Base-by-base conservation (phyloP, 371 early-diverging fungal species). In the Amoeboaphelidium protococcarum region DNA sequence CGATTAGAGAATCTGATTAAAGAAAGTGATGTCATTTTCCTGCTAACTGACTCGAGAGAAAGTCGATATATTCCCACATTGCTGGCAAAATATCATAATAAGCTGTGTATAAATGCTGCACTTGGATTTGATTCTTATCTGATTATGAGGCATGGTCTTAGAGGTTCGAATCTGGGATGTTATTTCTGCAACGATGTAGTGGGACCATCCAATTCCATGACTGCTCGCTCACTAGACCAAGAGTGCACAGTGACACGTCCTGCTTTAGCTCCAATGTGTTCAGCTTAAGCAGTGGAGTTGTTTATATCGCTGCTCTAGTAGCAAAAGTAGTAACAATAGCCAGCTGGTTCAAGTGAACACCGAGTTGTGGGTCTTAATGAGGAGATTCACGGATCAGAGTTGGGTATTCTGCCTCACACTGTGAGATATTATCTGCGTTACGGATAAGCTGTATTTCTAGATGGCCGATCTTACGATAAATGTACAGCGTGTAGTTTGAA, bases 161-260 rank as follows among this genome's bases (percentile, higher is more conserved):
- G 55, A 41, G 46, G 58, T 12, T 50, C 42, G n/a, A 44, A 55
- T 3, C 58, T 88, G 22, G 89, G 89, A 3, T 94, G 95, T 55
- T 94, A 94, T 59, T 94, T 80, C 55, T 94, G 95, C 63, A 84
- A 83, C 54, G 92, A 90, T 55, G 75, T 90, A 37, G 88, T 89
- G 1, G 90, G 87, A 10, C 94, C 91, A 1, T 66, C 76, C 0
- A 89, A 89, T 58, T 89, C 91, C n/a, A 64, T 90, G 4, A 72
- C 72, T 6, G 85, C 89, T 58, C 69, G 92, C 26, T 84, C 92
- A 0, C 61, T 94, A 40, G 95, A 94, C 57, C 90, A 94, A 52
- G 87, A 89, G 65, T 94, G 95, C 58, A 94, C 95, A 0, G 92
- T 94, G 10, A 87, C 95, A 3, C 68, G 95, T 2, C 92, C 95